Evolutionary conservation across 768 basidiomycete genomes (phyloP).

Genomic region (Tephrocybe sp.): DNA sequence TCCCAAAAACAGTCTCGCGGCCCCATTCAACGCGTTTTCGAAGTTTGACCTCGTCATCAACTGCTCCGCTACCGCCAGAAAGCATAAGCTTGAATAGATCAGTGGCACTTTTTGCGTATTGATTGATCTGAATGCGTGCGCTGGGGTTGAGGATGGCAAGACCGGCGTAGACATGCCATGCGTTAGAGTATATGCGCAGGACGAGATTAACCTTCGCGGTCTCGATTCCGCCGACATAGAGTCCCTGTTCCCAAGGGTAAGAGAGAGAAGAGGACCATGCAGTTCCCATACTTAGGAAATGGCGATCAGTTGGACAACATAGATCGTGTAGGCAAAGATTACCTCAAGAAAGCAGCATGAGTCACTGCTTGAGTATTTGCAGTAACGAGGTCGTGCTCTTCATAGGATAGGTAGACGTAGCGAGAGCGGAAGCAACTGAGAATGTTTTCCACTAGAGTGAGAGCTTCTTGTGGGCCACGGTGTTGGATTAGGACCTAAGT

Average conservation of each 20-base stretch:
- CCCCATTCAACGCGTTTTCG: conserved; percentile 72
- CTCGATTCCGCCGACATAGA: conserved; percentile 96
- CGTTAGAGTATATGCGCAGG: conserved; percentile 93
- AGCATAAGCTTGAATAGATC: conserved; percentile 98
- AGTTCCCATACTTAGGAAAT: conserved; percentile 82
- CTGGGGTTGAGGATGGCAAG: conserved; percentile 96
- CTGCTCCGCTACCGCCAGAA: conserved; percentile 39
- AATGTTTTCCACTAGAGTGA: conserved; percentile 77
- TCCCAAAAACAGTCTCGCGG: conserved; percentile 73
- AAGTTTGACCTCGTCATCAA: conserved; percentile 44
- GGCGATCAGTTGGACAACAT: background rate
- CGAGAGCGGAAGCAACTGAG: conserved; percentile 78
- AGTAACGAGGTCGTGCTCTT: conserved; percentile 93
- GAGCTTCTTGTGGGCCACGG: conserved; percentile 70
- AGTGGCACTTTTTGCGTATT: conserved; percentile 80
- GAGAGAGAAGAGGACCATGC: conserved; percentile 78
- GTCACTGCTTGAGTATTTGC: conserved; percentile 99
- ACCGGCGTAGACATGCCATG: conserved; percentile 99
- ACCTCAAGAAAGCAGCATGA: conserved; percentile 97
- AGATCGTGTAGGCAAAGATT: conserved; percentile 11
- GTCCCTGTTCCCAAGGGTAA: conserved; percentile 95
- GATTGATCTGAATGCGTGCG: conserved; percentile 85
- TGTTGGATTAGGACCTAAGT: conserved; percentile 84
- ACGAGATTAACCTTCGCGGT: conserved; percentile 97
- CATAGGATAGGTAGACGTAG: conserved; percentile 91